A percentile compares a stretch with the other conserved stretches of the same genome.
Conservation (phyloP, 1,139 yeast genomes). For the Pichia sp. region DNA sequence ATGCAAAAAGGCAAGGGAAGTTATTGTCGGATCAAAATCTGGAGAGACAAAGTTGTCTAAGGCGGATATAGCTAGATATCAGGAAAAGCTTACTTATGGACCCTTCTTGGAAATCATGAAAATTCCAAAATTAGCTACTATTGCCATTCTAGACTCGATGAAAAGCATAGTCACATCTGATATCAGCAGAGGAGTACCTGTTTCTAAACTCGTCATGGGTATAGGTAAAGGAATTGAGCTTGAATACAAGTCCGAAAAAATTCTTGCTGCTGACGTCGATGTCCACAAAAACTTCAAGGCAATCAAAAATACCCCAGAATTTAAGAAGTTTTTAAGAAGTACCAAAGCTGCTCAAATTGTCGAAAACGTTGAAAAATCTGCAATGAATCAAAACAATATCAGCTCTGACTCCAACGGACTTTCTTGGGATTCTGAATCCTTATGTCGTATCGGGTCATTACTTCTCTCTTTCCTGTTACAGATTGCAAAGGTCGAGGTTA, state of each 20-base stretch:
- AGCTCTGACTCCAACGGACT: constrained; percentile 24
- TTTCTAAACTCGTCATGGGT: constrained; percentile 73
- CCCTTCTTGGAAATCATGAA: constrained; percentile 70
- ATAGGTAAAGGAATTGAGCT: constrained; percentile 83
- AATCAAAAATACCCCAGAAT: constrained; percentile 36
- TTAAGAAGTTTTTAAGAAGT: constrained; percentile 41
- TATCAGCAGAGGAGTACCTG: constrained; percentile 76
- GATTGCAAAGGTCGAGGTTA: constrained; percentile 76
- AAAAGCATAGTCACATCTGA: constrained; percentile 70
- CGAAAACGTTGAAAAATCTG: constrained; percentile 23
- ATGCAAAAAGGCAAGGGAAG: constrained; percentile 39
- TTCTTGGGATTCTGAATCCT: constrained; percentile 59
- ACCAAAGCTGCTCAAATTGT: constrained; percentile 27
- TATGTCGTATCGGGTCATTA: constrained; percentile 80
- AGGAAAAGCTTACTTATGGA: constrained; percentile 64
- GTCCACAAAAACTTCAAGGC: constrained; percentile 36
- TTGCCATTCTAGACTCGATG: constrained; percentile 76
- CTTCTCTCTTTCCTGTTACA: constrained; percentile 70
- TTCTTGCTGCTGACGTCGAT: constrained; percentile 55
- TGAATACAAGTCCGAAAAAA: constrained; percentile 69
- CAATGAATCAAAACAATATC: constrained; percentile 12
- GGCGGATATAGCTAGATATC: constrained; percentile 31
- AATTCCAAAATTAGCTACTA: constrained; percentile 78
- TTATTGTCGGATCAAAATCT: constrained; percentile 19
- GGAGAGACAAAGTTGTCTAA: constrained; percentile 10